Evolutionary conservation across 23 red algal genomes (phyloP), one percentile per base, ranked within the genome.

Genomic region (Agarophyton chilense): DNA sequence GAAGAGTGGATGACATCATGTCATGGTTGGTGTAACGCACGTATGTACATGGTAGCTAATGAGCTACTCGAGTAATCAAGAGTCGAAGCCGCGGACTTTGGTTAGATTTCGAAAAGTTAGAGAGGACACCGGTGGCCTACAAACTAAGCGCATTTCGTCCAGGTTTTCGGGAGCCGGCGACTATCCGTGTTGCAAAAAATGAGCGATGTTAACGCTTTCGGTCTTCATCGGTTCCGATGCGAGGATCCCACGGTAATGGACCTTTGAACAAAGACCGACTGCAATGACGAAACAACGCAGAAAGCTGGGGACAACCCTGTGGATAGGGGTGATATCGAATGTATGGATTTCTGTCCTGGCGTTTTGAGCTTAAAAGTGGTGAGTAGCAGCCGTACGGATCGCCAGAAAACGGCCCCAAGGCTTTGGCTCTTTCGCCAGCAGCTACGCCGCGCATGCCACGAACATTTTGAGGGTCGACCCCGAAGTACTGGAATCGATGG

Each of bases 331-430:
- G 78, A 57, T 53, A 89, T 52, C 78, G 28, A 21, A 88, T 28
- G 26, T 61, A 98, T 44, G 95, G 90, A 72, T 98, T 98, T 57
- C 95, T 83, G 16, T 22, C 64, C 4, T 28, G 49, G 17, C 89
- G 89, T 79, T 98, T 98, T 32, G 38, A 49, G 49, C 55, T 43
- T 13, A 98, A 80, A 33, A 72, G 24, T 42, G 78, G 49, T 16
- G 78, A 73, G 42, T 65, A 17, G 44, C 95, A 98, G 22, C 91
- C 95, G 77, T 98, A 94, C 26, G 95, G 95, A 67, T 98, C 95
- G 9, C 16, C 67, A 17, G 57, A 35, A 89, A 97, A 98, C n/a
- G 91, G 85, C 22, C 53, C 78, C 84, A 77, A 81, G 64, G 78
- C 75, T 43, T 31, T 50, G 34, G 62, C 40, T 14, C 86, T 62